A percentile compares a stretch with the other conserved stretches of the same genome.
These are phyloP conservation scores for Mycena amicta DNA, from an alignment of 768 basidiomycete species.

Conservation along the genomic window DNA sequence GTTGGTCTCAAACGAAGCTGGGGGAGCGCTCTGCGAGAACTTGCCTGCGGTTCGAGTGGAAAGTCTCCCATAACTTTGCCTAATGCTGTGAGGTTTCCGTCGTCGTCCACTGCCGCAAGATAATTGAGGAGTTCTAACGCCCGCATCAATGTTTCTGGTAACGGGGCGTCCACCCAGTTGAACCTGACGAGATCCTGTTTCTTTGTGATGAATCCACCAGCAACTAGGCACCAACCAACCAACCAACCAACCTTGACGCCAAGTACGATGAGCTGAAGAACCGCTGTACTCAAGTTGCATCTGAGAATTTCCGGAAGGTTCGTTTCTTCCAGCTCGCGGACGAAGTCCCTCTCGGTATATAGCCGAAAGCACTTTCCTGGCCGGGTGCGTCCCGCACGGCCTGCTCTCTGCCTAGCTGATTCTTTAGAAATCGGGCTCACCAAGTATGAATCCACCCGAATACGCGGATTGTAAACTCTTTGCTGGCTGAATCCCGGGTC, in stretches of 20 bases:
- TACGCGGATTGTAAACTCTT: slow-evolving; percentile 92
- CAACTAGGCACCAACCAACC: too few relatives aligned
- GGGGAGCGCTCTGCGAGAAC: too few relatives aligned
- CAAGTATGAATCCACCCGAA: slow-evolving; percentile 97
- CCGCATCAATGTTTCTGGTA: slow-evolving; percentile 92
- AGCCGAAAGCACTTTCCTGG: slow-evolving; percentile 99
- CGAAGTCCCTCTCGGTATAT: slow-evolving; percentile 95
- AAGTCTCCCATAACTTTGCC: slow-evolving; percentile 99
- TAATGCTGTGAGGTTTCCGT: slow-evolving; percentile 88
- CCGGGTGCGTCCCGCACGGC: slow-evolving; percentile 95
- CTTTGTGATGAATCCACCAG: too few relatives aligned
- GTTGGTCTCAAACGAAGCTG: too few relatives aligned
- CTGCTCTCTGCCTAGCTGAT: slow-evolving; percentile 93
- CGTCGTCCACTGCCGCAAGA: slow-evolving; percentile 92
- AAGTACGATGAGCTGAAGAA: slow-evolving; percentile 95
- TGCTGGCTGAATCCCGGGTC: slow-evolving; percentile 98
- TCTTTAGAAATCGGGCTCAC: slow-evolving; percentile 99
- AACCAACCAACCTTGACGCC: slow-evolving; percentile 98
- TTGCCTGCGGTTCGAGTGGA: slow-evolving; percentile 91
- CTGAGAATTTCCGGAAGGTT: slow-evolving; percentile 97
- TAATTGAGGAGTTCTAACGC: slow-evolving; percentile 93
- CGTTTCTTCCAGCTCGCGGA: slow-evolving; percentile 96
- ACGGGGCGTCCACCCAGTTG: slow-evolving; percentile 99
- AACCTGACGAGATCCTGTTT: slow-evolving; percentile 94
- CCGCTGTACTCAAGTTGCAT: slow-evolving; percentile 86